Base-by-base conservation (phyloP, 257 asterid species). In the Gardenia jasminoides region DNA sequence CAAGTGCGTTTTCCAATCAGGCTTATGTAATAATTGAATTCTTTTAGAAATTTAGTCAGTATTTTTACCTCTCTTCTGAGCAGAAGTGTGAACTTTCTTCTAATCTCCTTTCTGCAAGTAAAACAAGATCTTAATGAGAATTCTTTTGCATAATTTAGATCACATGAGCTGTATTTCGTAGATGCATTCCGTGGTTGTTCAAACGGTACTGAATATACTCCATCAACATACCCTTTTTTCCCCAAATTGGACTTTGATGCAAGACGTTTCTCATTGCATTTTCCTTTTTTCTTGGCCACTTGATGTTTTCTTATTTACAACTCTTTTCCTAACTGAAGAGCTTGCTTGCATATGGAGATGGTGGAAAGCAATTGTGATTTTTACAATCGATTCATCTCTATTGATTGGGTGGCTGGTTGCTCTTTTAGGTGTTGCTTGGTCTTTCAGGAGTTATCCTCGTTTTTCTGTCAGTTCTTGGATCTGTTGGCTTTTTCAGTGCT, bases 401-500 rank as follows among this genome's bases (percentile, higher is more conserved):
- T 78, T 76, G 64, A 41, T 46, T 39, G 73, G 44, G 16, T 67
- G 70, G 44, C 46, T 72, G 56, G 70, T 75, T 59, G 59, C 39
- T 77, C 83, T 80, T 80, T 78, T 85, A 96, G 99, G 97, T 96
- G 76, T 85, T 96, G 85, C 94, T 96, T 65, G 99, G 99, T 78
- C 92, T 96, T 81, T 88, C 98, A 31, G 99, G 99, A 78, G 97
- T 96, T 62, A 70, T 93, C 80, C 97, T 96, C 69, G 99, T 96
- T 89, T 85, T 96, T 92, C 97, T 96, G 65, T 96, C 99, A 70
- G 98, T 96, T 80, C 98, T 96, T 76, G 99, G 97, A 74, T 93
- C 99, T 39, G 99, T 93, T 80, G 99, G 99, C 58, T 89, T 96
- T 83, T 96, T 92, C 94, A 96, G 99, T 85, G 94, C 96, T 59